These are phyloP conservation scores for Phlebopus sp. DNA, from an alignment of 1,284 basidiomycete species.

Conservation along the genomic window DNA sequence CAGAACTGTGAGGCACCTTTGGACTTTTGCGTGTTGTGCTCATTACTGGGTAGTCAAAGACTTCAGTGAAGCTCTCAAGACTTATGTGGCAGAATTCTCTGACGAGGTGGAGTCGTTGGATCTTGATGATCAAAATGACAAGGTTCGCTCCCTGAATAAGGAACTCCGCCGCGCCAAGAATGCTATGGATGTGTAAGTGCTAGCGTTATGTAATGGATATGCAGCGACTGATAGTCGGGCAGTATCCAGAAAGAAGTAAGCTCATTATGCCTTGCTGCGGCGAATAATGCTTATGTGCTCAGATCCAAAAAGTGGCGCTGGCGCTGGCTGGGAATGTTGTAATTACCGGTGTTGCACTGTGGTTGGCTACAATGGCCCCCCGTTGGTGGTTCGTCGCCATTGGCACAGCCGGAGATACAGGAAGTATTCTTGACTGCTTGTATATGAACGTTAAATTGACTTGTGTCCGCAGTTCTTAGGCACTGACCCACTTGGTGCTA, in stretches of 20 bases:
- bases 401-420: neutral
- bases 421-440: neutral
- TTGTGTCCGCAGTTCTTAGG: constrained; percentile 3
- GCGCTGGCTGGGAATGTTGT: constrained; percentile 16
- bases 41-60: constrained; percentile 11
- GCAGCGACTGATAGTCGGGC: constrained; percentile 4
- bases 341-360: constrained; percentile 18
- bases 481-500: constrained; percentile 5
- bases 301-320: constrained; percentile 20
- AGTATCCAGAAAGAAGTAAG: constrained; percentile 20
- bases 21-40: neutral
- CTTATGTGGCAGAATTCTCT: constrained; percentile 17
- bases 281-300: neutral
- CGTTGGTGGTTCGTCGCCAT: constrained; percentile 8
- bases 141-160: constrained; percentile 3
- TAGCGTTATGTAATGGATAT: neutral
- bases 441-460: neutral
- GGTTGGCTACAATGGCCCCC: constrained; percentile 16
- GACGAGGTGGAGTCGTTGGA: constrained; percentile 8
- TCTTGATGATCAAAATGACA: constrained; percentile 7
- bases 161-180: constrained; percentile 5
- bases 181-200: constrained; percentile 18
- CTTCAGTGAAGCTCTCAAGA: constrained; percentile 16
- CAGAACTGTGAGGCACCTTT: constrained; percentile 15
- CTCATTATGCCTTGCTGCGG: too few species aligned